Base-by-base conservation (phyloP, 495 filamentous ascomycete species). In the Tetracladium marchalianum region DNA sequence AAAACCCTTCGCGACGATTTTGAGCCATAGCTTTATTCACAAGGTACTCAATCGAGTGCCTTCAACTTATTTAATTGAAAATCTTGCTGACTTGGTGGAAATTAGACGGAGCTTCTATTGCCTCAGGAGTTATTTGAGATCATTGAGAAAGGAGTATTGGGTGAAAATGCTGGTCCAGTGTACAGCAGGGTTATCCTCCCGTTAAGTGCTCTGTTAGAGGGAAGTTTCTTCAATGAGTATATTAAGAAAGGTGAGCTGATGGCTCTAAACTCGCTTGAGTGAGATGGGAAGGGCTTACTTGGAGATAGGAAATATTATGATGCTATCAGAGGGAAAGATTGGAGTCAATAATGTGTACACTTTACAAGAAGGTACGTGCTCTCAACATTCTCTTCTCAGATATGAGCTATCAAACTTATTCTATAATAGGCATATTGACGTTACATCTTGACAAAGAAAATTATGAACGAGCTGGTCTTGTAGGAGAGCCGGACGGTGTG, bases 311-410 rank as follows among this genome's bases (percentile, higher is more conserved):
- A 83, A 88, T 59, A 71, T 94, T 51, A 61, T 93, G 57, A 92
- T 98, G 86, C 77, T 95, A 12, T 96, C 93, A 0, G 83, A 94
- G 59, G 92, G 92, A 22, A 72, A 76, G 17, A 67, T 77, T 35
- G 85, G 81, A n/a, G 74, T 84, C 9, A 87, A 95, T 56, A 87
- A 86, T 59, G 69, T 87, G 2, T 93, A 84, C 57, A 78, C 75
- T 0, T 66, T 98, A 1, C 72, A 63, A 47, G 76, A 90, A 45
- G 90, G 90, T 78, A 47, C 10, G 41, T 22, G 12, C 32, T 24
- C 2, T 12, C 27, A 34, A 9, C 4, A 47, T 41, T 33, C 34
- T 35, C 56, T 9, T 27, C 15, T 17, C 9, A 34, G 4, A n/a
- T 8, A 10, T 13, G 31, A 18, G n/a, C 7, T 34, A 11, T 39